Evolutionary conservation across 257 asterid species (phyloP).

Genomic region (Coffea eugenioides): DNA sequence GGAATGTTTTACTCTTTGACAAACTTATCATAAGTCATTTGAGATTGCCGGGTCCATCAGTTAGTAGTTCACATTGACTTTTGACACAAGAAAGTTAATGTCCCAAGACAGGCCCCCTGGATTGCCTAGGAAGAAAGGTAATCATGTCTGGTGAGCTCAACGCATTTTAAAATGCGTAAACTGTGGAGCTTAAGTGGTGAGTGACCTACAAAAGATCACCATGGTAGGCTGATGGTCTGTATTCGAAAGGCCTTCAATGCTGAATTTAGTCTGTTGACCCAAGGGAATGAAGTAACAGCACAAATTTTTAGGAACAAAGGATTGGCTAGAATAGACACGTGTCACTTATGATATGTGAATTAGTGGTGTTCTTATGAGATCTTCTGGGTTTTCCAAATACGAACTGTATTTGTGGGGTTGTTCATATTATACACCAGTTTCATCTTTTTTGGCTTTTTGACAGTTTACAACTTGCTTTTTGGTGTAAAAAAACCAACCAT

Average conservation of each 20-base stretch:
- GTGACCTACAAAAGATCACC: neutral
- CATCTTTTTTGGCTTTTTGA: too few relatives aligned
- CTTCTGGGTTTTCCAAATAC: too few relatives aligned
- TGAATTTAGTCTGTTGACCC: slow-evolving; percentile 1
- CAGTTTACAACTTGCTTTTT: too few relatives aligned
- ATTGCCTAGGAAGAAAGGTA: neutral
- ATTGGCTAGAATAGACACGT: neutral
- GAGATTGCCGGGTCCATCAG: neutral
- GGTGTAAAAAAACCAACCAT: too few relatives aligned
- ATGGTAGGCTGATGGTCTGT: neutral
- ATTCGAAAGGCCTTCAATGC: neutral
- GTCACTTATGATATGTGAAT: too few relatives aligned
- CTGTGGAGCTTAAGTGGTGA: neutral
- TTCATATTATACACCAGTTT: too few relatives aligned
- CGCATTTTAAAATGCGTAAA: too few relatives aligned
- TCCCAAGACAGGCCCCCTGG: neutral
- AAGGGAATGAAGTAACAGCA: neutral
- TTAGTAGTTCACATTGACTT: neutral
- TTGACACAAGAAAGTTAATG: neutral
- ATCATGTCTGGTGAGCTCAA: neutral
- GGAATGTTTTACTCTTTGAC: neutral
- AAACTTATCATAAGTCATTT: neutral
- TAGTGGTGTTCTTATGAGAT: too few relatives aligned
- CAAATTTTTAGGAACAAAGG: neutral
- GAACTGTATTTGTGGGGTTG: too few relatives aligned